Base-by-base conservation (phyloP, 179 eudicot species). In the Nepenthes alata region DNA sequence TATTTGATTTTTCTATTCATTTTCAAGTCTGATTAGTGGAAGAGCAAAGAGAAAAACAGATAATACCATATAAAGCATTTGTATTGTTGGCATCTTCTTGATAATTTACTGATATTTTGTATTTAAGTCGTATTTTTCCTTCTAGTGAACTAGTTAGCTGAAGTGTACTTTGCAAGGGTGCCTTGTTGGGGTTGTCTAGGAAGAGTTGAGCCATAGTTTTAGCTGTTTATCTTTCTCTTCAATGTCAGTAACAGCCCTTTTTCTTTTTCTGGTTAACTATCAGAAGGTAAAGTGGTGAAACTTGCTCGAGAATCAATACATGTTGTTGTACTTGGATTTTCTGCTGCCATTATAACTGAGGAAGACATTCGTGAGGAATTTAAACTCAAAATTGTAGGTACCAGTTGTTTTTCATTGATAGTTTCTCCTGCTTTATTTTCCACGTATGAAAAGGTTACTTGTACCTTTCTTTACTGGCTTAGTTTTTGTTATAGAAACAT, bases 261-360 rank as follows among this genome's bases (percentile, higher is more conserved):
- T 49, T 49, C 14, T 49, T 49, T 50, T 8, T 50, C 11, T 8
- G 4, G 61, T 37, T 37, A 35, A 35, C 14, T 67, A 68, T 47
- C 81, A 91, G 97, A 93, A 71, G 97, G 97, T 25, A 85, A 89
- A 79, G 95, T 89, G 11, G 88, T 89, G 60, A 86, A 89, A 70
- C 64, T 87, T 68, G 65, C 84, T 35, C 72, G 75, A 36, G 89
- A 89, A 35, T 84, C 98, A 3, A 82, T 93, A 35, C 97, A 93
- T 72, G 66, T 86, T 38, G 74, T 93, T 51, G 81, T 87, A 70
- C 95, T 89, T 66, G 95, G 98, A 55, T 93, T 93, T 78, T 82
- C 89, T 39, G 83, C 94, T 58, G 91, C 94, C 35, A 65, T 75
- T 47, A 85, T 93, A 47, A 73, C 76, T 35, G 76, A 77, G 35